phyloP scores from a whole-genome alignment of 176 grass and related monocot genomes.

The Leersia perrieri region DNA sequence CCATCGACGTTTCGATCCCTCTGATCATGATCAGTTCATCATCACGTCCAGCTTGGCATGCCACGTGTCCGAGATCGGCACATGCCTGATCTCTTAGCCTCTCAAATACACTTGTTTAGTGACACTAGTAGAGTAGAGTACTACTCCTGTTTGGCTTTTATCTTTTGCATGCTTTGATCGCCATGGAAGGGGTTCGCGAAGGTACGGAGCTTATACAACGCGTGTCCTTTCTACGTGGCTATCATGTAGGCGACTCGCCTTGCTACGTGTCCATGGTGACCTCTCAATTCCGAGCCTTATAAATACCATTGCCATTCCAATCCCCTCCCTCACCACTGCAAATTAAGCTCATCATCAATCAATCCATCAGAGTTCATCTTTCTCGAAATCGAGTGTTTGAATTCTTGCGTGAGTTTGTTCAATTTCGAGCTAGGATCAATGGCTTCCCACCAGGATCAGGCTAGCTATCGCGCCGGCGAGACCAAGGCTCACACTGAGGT shows the following conservation, averaged over 20 bases:
- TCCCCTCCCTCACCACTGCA: not conserved
- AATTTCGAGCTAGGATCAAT: not conserved
- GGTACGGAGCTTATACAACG: not conserved
- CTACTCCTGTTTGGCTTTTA: not conserved
- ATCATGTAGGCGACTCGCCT: not conserved
- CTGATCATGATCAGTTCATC: not conserved
- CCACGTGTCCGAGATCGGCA: not conserved
- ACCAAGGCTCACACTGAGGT: constrained; percentile 54
- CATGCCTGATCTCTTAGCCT: no score
- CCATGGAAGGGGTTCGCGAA: constrained; percentile 41
- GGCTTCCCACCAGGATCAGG: constrained; percentile 41
- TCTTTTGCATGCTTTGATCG: not conserved
- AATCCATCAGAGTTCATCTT: not conserved
- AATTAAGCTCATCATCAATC: not conserved
- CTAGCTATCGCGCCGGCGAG: constrained; percentile 41
- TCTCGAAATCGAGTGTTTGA: not conserved
- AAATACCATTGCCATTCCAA: not conserved
- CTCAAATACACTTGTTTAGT: not conserved
- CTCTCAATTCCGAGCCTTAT: not conserved
- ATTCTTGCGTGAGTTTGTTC: not conserved
- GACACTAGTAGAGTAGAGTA: no score
- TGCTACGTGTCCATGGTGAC: constrained; percentile 28
- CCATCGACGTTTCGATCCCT: not conserved
- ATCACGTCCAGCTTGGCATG: no score
- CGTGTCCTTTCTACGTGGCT: constrained; percentile 52